Base-by-base conservation (phyloP, 2,329 filamentous ascomycete genomes). In the Drechslerella dactyloides region DNA sequence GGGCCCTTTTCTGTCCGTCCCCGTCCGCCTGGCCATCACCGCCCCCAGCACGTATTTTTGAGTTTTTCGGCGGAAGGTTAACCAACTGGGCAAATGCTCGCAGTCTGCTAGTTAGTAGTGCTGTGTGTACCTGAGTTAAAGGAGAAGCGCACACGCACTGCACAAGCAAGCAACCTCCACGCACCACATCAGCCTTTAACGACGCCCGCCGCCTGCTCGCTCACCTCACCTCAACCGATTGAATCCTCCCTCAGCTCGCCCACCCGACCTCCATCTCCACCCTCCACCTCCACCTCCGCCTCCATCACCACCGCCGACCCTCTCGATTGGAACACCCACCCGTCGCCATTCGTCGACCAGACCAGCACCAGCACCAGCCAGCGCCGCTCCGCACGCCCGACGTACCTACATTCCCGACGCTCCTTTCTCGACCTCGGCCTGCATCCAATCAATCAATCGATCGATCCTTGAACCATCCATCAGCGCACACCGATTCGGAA, bases 41-140 rank as follows among this genome's bases (percentile, higher is more conserved):
- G 44, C 44, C 44, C 2, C 44, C 15, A 17, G n/a, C 44, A 48
- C 2, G n/a, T 69, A 70, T 70, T 70, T 70, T 70, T 59, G 59
- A 70, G 58, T 70, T 58, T 70, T 53, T 40, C 42, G 51, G 66
- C 66, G 66, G 66, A 64, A 63, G 27, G 58, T 70, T 70, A 54
- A 59, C 59, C 19, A 59, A 57, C 66, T 19, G 44, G 52, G 57
- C 44, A 46, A 55, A 30, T 40, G 42, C 30, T 50, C 23, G 17
- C 15, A 37, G 24, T n/a, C 35, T 21, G 53, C 53, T 17, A 48
- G 19, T 58, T 37, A 19, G 24, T 15, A 42, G 13, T 42, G 61
- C 52, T 55, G 48, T 51, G 35, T 55, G 52, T 44, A 46, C 53
- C 53, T 44, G 46, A 46, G 5, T 44, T 58, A 70, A 70, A 70